A percentile compares a stretch with the other conserved stretches of the same genome.
phyloP scores from a whole-genome alignment of 1,284 basidiomycete genomes.

The Boletellus deceptivus region DNA sequence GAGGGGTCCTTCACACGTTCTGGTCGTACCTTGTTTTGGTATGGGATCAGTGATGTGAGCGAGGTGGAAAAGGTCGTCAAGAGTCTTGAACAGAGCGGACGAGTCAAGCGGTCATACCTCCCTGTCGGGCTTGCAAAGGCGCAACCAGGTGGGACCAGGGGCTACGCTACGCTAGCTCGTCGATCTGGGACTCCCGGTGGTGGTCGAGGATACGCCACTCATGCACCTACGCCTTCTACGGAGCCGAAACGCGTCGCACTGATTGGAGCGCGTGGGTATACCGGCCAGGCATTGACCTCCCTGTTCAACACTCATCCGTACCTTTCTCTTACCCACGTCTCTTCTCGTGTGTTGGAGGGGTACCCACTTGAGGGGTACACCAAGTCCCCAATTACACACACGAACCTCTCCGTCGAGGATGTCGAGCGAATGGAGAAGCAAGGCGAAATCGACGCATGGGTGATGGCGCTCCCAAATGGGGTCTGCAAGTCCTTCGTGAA shows the following conservation, averaged over 20 bases:
- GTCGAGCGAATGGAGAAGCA: constrained; percentile 85
- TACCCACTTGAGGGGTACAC: constrained; percentile 79
- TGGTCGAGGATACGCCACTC: constrained; percentile 63
- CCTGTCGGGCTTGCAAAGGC: constrained; percentile 81
- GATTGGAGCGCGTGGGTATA: constrained; percentile 95
- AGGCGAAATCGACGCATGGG: constrained; percentile 92
- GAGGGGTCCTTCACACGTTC: constrained; percentile 97
- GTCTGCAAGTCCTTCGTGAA: constrained; percentile 97
- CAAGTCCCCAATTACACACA: constrained; percentile 75
- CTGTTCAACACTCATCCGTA: constrained; percentile 86
- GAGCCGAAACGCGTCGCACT: constrained; percentile 87
- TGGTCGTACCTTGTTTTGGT: constrained; percentile 95
- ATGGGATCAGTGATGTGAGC: constrained; percentile 87
- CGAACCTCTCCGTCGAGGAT: constrained; percentile 74
- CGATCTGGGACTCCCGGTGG: constrained; percentile 43
- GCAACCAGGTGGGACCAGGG: constrained; percentile 37
- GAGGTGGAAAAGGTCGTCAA: constrained; percentile 89
- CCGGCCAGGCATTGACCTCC: constrained; percentile 88
- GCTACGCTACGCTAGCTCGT: constrained; percentile 77
- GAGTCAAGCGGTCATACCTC: constrained; percentile 86
- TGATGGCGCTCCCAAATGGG: constrained; percentile 98
- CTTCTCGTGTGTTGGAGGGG: constrained; percentile 93
- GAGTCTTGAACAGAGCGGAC: constrained; percentile 80
- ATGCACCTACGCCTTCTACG: constrained; percentile 45
- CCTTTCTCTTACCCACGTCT: constrained; percentile 90